A percentile compares a stretch with the other conserved stretches of the same genome.
Conservation (phyloP, 148 eudicot genomes). For the Diospyros kaki region DNA sequence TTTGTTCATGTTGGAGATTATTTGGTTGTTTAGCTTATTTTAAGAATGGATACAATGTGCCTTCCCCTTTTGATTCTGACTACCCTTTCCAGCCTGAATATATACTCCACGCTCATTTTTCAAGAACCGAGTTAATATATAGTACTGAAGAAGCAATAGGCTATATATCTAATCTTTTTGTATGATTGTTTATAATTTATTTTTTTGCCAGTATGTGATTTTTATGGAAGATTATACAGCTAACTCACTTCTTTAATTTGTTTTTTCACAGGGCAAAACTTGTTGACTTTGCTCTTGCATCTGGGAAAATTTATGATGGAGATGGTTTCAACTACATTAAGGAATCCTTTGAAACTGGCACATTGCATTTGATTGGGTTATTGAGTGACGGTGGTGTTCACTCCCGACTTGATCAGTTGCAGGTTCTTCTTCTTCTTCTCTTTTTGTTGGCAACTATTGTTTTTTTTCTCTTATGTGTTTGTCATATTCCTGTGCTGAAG, state of each 20-base stretch:
- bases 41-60: background rate
- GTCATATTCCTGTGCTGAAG: background rate
- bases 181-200: background rate
- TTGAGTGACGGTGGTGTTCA: slow-evolving; percentile 98
- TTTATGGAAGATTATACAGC: background rate
- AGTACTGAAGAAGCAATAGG: too few relatives aligned
- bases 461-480: background rate
- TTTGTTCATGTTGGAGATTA: too few relatives aligned
- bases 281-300: slow-evolving; percentile 82
- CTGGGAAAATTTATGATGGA: slow-evolving; percentile 82
- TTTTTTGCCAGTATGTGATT: background rate
- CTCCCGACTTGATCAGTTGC: slow-evolving; percentile 88
- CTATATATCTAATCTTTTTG: background rate
- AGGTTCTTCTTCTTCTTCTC: slow-evolving; percentile 34
- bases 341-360: slow-evolving; percentile 56
- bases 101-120: background rate
- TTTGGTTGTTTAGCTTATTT: background rate
- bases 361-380: slow-evolving; percentile 87
- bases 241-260: slow-evolving; percentile 6
- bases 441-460: background rate
- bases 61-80: background rate
- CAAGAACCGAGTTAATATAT: background rate
- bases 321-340: slow-evolving; percentile 84
- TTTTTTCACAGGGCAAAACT: slow-evolving; percentile 67
- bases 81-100: background rate